phyloP scores from a whole-genome alignment of 1,139 yeast genomes.

The Taphrina sp. region DNA sequence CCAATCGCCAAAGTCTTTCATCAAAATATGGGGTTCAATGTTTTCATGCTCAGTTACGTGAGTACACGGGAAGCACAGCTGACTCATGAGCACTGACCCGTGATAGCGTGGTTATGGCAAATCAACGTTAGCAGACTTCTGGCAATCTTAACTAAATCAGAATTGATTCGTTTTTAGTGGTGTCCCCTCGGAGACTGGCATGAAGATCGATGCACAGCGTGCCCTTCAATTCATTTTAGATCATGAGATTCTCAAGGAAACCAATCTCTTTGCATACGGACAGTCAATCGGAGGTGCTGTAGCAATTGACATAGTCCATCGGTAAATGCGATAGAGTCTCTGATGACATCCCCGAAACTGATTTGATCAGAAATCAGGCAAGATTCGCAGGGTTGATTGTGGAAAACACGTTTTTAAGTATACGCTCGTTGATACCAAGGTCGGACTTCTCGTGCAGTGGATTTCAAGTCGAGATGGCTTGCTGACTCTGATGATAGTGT shows the following conservation, averaged over 20 bases:
- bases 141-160: no score
- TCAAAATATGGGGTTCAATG: slow-evolving; percentile 66
- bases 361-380: slow-evolving; percentile 50
- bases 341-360: no score
- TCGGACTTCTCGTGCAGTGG: background rate
- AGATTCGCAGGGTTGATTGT: slow-evolving; percentile 62
- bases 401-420: slow-evolving; percentile 82
- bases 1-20: slow-evolving; percentile 77
- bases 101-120: slow-evolving; percentile 54
- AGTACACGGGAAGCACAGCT: no score
- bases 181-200: slow-evolving; percentile 68
- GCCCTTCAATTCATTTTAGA: slow-evolving; percentile 59
- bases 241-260: slow-evolving; percentile 54
- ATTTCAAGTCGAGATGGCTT: background rate
- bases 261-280: slow-evolving; percentile 72
- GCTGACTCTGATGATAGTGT: slow-evolving; percentile 46
- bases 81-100: background rate
- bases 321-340: no score
- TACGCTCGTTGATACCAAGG: slow-evolving; percentile 75
- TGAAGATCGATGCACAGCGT: slow-evolving; percentile 77
- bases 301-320: slow-evolving; percentile 77
- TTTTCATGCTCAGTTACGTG: slow-evolving; percentile 42
- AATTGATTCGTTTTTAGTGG: slow-evolving; percentile 47
- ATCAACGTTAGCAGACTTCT: slow-evolving; percentile 49
- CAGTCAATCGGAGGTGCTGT: slow-evolving; percentile 95